These are phyloP conservation scores for Rhodamnia argentea DNA, from an alignment of 345 rosid species.

Conservation along the genomic window DNA sequence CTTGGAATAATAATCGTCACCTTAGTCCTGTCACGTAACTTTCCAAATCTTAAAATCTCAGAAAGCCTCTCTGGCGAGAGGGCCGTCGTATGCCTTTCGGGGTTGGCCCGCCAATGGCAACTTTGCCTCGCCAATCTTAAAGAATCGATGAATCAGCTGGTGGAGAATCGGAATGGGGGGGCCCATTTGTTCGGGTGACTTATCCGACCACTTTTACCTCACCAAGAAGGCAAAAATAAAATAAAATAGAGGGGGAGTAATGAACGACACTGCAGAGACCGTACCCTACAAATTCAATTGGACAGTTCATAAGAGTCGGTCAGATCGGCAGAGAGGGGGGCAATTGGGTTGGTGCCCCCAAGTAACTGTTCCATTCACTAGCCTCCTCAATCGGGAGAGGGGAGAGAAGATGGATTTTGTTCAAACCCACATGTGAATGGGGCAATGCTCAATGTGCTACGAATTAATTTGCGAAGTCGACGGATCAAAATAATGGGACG, in stretches of 20 bases:
- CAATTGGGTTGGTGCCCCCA: neutral
- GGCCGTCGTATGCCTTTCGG: neutral
- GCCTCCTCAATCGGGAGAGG: neutral
- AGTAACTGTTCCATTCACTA: neutral
- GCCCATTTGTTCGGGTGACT: neutral
- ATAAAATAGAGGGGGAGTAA: neutral
- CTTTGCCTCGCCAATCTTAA: neutral
- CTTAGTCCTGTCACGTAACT: accelerated
- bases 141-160: neutral
- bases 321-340: neutral
- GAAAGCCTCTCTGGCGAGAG: neutral
- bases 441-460: neutral
- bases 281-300: neutral
- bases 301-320: neutral
- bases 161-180: neutral
- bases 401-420: neutral
- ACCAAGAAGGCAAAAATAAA: neutral
- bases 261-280: neutral
- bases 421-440: neutral
- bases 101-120: neutral
- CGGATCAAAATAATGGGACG: accelerated
- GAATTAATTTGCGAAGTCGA: neutral
- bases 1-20: neutral
- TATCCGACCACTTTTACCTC: neutral
- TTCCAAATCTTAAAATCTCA: neutral